phyloP scores from a whole-genome alignment of 768 basidiomycete species.

The Amanita rubescens region DNA sequence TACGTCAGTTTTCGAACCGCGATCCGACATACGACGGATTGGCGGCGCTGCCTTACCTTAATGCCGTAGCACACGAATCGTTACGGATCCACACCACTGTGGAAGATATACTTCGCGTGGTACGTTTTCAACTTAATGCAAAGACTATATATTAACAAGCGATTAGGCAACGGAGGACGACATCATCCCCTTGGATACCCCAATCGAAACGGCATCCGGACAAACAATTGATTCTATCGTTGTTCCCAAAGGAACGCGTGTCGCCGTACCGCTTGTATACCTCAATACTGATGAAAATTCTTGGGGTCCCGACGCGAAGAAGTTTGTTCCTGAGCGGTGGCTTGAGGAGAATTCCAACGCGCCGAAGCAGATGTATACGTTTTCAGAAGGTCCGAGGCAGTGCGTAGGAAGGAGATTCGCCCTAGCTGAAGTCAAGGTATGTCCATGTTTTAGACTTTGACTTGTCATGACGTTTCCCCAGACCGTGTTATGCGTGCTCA shows the following conservation, averaged over 20 bases:
- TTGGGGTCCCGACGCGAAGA: slow-evolving; percentile 37
- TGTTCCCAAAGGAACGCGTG: slow-evolving; percentile 23
- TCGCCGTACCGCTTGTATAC: slow-evolving; percentile 11
- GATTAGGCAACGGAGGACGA: slow-evolving; percentile 30
- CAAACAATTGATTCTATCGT: too few relatives aligned
- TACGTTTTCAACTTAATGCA: slow-evolving; percentile 10
- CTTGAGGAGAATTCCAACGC: slow-evolving; percentile 23
- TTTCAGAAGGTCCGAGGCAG: too few relatives aligned
- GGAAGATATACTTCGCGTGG: slow-evolving; percentile 22
- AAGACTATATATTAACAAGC: background rate
- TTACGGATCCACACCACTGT: slow-evolving; percentile 31
- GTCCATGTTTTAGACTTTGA: background rate
- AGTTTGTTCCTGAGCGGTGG: slow-evolving; percentile 40
- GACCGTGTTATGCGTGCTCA: slow-evolving; percentile 37
- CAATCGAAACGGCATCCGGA: slow-evolving; percentile 16
- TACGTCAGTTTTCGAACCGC: slow-evolving; percentile 7
- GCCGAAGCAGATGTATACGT: too few relatives aligned
- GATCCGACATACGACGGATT: slow-evolving; percentile 37
- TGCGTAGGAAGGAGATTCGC: too few relatives aligned
- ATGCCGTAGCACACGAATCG: slow-evolving; percentile 32
- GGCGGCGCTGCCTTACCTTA: slow-evolving; percentile 34
- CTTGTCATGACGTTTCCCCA: slow-evolving; percentile 9
- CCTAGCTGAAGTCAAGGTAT: background rate
- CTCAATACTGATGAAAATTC: slow-evolving; percentile 31
- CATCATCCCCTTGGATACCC: slow-evolving; percentile 27